Base-by-base conservation (phyloP, 208 protist genomes). In the Acanthamoeba polyphaga region DNA sequence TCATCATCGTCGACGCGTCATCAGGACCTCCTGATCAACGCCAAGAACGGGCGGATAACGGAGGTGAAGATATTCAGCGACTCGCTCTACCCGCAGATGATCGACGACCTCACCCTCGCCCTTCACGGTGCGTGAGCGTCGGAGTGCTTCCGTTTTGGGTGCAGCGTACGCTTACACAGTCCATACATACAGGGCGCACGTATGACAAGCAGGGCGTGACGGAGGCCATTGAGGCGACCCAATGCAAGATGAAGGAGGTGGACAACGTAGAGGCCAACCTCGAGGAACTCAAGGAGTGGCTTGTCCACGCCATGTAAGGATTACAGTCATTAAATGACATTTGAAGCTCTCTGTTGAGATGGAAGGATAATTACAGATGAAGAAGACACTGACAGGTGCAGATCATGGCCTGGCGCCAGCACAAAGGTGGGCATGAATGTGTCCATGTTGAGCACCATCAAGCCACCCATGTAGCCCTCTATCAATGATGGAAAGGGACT, bases 81-180 rank as follows among this genome's bases (percentile, higher is more conserved):
- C 62, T 93, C 88, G 5, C 68, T 93, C 66, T 51, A 80, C n/a
- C 88, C 88, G 68, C 88, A 93, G 51, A 93, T 93, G 88, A 93
- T 93, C 7, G 66, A 70, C 27, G 66, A 80, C 15, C 66, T 93
- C 46, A 78, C 58, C 15, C 66, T 70, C 4, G 88, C 88, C 46
- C 19, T 93, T 4, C 60, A 49, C 5, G 88, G 88, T 78, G 27
- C 55, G 29, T 43, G 38, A 43, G 38, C 38, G 3, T 43, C 38
- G 4, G 1, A 43, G 38, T 43, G 38, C 38, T 43, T 43, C 38
- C 38, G 38, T 43, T 43, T 43, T 43, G 38, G 38, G 38, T 43
- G 34, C 34, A 38, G 38, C 3, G 38, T 43, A 6, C 1, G 1
- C 38, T 43, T 2, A 43, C 38, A 43, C 38, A 43, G 58, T 58